These are phyloP conservation scores for Epichloe hybrida DNA, from an alignment of 2,329 filamentous ascomycete genomes.

Conservation along the genomic window DNA sequence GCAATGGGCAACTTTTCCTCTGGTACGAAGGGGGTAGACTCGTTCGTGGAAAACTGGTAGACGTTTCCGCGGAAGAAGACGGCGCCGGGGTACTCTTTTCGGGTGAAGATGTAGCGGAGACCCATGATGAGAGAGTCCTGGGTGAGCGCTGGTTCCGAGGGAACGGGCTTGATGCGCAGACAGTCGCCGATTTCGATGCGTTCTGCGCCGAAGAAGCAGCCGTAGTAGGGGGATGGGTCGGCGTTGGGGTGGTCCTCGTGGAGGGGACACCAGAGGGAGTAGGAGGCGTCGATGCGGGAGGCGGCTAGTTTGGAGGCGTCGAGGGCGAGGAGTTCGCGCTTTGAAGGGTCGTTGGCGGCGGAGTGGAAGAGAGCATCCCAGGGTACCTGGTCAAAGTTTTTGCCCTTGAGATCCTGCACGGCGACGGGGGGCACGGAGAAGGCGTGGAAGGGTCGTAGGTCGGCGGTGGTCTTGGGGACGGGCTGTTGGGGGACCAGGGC, in stretches of 20 bases:
- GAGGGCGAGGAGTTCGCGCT: conserved; percentile 28
- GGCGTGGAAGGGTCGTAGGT: conserved; percentile 36
- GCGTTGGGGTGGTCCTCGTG: conserved; percentile 16
- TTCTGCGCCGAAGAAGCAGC: conserved; percentile 38
- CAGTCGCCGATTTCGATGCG: conserved; percentile 34
- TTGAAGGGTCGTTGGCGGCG: conserved; percentile 20
- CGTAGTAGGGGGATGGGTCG: conserved; percentile 27
- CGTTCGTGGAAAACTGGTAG: conserved; percentile 21
- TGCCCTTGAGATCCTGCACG: conserved; percentile 24
- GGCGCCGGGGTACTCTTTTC: conserved; percentile 19
- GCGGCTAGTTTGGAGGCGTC: conserved; percentile 40
- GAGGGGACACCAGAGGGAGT: conserved; percentile 31
- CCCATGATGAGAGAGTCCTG: conserved; percentile 23
- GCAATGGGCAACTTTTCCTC: conserved; percentile 28
- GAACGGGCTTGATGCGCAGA: conserved; percentile 31
- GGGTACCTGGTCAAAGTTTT: conserved; percentile 26
- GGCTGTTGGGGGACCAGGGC: conserved; percentile 23
- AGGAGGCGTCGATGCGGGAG: conserved; percentile 33
- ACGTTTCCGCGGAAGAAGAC: conserved; percentile 29
- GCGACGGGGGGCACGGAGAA: conserved; percentile 35
- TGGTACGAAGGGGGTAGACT: conserved; percentile 16
- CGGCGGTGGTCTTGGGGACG: conserved; percentile 24
- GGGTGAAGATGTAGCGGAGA: conserved; percentile 26
- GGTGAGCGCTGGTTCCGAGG: conserved; percentile 21
- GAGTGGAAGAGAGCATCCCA: conserved; percentile 27